Percentiles rank a stretch among this genome's conserved stretches.
Evolutionary conservation across 2,329 filamentous ascomycete species (phyloP).

Genomic region (Alternaria sp.): DNA sequence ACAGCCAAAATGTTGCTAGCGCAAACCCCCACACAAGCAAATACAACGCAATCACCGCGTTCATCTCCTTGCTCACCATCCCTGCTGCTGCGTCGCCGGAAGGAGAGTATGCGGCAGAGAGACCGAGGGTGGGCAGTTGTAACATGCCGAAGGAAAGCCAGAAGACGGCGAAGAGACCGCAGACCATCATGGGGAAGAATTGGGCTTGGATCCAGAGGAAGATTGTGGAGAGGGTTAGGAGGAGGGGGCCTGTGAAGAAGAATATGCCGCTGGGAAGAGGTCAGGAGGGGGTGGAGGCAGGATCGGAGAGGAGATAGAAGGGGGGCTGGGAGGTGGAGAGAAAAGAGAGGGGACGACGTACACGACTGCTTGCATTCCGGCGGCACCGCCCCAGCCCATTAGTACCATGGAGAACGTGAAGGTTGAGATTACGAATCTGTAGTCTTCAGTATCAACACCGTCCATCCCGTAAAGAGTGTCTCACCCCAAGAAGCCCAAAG

Average conservation of each 20-base stretch:
- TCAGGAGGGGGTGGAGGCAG: no score
- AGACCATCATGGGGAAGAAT: constrained; percentile 57
- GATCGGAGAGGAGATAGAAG: no score
- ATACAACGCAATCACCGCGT: constrained; percentile 58
- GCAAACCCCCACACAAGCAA: constrained; percentile 62
- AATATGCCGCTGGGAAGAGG: constrained; percentile 50
- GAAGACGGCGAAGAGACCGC: constrained; percentile 58
- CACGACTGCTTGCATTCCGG: constrained; percentile 44
- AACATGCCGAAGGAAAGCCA: constrained; percentile 61
- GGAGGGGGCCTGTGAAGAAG: constrained; percentile 56
- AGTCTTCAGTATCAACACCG: background rate
- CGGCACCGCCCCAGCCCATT: constrained; percentile 51
- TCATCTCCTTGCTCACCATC: constrained; percentile 53
- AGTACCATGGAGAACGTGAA: constrained; percentile 51
- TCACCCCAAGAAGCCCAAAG: constrained; percentile 40
- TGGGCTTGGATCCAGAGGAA: constrained; percentile 57
- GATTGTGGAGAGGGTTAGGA: constrained; percentile 56
- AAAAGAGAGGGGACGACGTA: no score
- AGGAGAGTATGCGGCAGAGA: constrained; percentile 53
- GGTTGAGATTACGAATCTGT: constrained; percentile 48
- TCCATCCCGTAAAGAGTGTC: background rate
- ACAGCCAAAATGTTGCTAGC: constrained; percentile 59
- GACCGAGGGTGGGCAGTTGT: constrained; percentile 57
- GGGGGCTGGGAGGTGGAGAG: no score
- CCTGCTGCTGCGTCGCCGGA: constrained; percentile 54